These are phyloP conservation scores for Trichoderma asperelloides DNA, from an alignment of 495 filamentous ascomycete species.

Conservation along the genomic window DNA sequence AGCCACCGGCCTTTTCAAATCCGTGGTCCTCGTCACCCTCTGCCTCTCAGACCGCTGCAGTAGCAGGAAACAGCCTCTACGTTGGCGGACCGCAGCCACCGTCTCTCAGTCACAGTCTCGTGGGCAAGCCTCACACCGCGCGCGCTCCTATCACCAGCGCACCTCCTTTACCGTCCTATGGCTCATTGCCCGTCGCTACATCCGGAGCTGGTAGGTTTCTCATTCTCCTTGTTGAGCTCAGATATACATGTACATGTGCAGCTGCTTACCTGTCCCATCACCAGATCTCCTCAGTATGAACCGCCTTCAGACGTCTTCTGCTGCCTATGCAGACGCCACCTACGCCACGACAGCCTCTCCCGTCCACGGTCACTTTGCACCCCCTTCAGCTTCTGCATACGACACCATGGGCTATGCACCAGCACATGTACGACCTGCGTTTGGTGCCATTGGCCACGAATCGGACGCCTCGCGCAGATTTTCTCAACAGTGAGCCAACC, in stretches of 20 bases:
- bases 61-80: slow-evolving; percentile 43
- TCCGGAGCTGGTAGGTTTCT: slow-evolving; percentile 57
- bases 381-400: slow-evolving; percentile 55
- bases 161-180: slow-evolving; percentile 64
- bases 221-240: slow-evolving; percentile 47
- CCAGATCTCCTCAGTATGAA: slow-evolving; percentile 61
- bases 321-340: slow-evolving; percentile 39
- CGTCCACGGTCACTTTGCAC: slow-evolving; percentile 56
- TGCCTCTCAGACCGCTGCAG: slow-evolving; percentile 30
- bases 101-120: slow-evolving; percentile 2
- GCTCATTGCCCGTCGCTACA: slow-evolving; percentile 57
- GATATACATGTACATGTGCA: slow-evolving; percentile 30
- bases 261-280: slow-evolving; percentile 61
- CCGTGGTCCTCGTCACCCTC: slow-evolving; percentile 69
- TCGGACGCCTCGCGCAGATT: slow-evolving; percentile 63
- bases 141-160: slow-evolving; percentile 49
- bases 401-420: slow-evolving; percentile 53
- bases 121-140: slow-evolving; percentile 41
- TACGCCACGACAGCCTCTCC: slow-evolving; percentile 49
- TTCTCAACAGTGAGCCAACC: slow-evolving; percentile 80
- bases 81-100: slow-evolving; percentile 22
- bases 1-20: slow-evolving; percentile 79
- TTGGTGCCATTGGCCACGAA: slow-evolving; percentile 39
- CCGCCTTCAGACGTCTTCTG: slow-evolving; percentile 40
- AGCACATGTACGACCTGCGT: slow-evolving; percentile 48